These are phyloP conservation scores for Herpetospermum pedunculosum DNA, from an alignment of 306 rosid genomes.

Conservation along the genomic window DNA sequence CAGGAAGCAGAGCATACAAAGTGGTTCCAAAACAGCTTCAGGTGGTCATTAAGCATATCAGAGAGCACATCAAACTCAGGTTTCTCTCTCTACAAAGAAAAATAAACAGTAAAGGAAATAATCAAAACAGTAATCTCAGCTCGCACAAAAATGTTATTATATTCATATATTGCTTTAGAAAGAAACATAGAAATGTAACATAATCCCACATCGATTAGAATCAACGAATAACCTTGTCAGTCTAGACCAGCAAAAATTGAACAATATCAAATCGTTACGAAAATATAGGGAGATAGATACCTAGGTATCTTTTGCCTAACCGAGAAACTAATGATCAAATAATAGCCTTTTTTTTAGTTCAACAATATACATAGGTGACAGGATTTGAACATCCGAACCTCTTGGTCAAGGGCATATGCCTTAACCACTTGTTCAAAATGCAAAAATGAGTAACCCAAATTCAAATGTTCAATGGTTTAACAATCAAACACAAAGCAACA, in stretches of 20 bases:
- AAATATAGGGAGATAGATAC: too few relatives aligned
- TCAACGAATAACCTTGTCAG: neutral
- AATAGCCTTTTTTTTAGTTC: neutral
- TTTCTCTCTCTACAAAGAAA: neutral
- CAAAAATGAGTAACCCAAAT: neutral
- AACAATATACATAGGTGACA: too few relatives aligned
- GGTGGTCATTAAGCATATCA: conserved; percentile 30
- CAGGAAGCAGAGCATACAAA: conserved; percentile 8
- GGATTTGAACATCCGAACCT: too few relatives aligned
- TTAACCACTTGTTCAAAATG: too few relatives aligned
- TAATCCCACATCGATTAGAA: neutral
- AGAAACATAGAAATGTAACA: neutral
- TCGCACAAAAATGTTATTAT: neutral
- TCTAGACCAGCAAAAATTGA: neutral
- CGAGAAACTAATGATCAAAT: neutral
- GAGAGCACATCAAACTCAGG: conserved; percentile 8
- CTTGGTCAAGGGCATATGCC: too few relatives aligned
- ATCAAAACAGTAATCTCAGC: neutral
- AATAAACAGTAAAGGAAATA: neutral
- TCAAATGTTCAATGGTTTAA: neutral
- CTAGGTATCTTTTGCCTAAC: too few relatives aligned
- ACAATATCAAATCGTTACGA: neutral
- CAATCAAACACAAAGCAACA: neutral
- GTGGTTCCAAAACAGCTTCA: conserved; percentile 32
- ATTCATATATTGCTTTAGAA: neutral